Base-by-base conservation (phyloP, 371 early-diverging fungal genomes). In the Mycotypha africana region DNA sequence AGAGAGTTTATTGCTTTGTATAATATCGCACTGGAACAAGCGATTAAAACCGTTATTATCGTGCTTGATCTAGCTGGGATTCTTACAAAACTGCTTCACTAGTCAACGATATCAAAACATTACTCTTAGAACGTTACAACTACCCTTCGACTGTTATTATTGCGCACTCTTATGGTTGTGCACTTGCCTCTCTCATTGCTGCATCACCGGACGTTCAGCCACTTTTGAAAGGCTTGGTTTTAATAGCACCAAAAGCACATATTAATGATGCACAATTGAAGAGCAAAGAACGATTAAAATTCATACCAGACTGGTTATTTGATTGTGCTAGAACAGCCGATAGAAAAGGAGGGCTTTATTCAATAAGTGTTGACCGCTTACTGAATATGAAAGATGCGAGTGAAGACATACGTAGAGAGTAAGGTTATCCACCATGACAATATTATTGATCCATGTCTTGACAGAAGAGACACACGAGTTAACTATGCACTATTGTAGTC, bases 141-240 rank as follows among this genome's bases (percentile, higher is more conserved):
- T 66, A 73, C 40, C 71, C 81, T n/a, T 65, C 68, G 0, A 79
- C 76, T 0, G 79, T 81, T 15, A 73, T 85, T 31, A 67, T 86
- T 34, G 77, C 82, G 2, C 85, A 85, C 51, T 83, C 85, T 1
- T 86, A 83, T 58, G 87, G 87, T 0, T 86, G 87, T 36, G 64
- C 73, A 6, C 56, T 86, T 22, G 82, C 75, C 4, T 66, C 80
- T 0, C 62, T 63, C 45, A 73, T 81, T 10, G 79, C 78, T 19
- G 60, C 73, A 3, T 60, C 53, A 0, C 62, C 61, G 1, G 43
- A 39, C 11, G 45, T 76, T 2, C 53, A 60, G 31, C 14, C 60
- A 6, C 57, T 55, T 14, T 51, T 83, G 21, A 73, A 78, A 15
- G 82, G 77, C 0, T 42, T 86, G 20, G 76, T 82, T 0, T 55